phyloP scores from a whole-genome alignment of 1,284 basidiomycete genomes.

The Ustilago lituana region DNA sequence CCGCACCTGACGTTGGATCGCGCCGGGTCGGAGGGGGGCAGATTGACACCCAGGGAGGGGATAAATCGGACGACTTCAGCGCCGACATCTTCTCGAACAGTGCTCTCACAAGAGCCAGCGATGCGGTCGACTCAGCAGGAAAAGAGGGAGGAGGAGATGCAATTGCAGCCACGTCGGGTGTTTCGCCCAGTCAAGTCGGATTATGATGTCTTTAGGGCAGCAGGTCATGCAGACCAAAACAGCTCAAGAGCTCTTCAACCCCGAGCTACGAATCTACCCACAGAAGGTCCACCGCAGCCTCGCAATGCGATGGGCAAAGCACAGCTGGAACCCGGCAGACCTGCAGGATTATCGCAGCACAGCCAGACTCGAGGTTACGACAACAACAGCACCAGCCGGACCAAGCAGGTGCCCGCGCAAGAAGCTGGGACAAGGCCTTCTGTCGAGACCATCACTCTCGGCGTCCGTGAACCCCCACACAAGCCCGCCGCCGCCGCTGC shows the following conservation, averaged over 20 bases:
- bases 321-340: neutral
- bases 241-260: conserved; percentile 10
- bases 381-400: neutral
- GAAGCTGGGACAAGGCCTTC: neutral
- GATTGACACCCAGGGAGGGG: conserved; percentile 32
- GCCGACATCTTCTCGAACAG: conserved; percentile 11
- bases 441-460: neutral
- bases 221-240: neutral
- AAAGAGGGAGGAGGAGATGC: conserved; percentile 1
- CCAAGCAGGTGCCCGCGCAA: neutral
- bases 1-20: conserved; percentile 12
- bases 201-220: conserved; percentile 32
- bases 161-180: conserved; percentile 7
- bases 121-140: conserved; percentile 1
- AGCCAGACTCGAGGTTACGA: neutral
- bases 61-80: conserved; percentile 34
- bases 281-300: neutral
- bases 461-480: too few relatives aligned
- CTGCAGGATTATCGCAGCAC: neutral
- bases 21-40: conserved; percentile 1
- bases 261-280: conserved; percentile 10
- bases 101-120: neutral
- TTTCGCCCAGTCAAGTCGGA: conserved; percentile 39
- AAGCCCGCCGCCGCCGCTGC: too few relatives aligned
- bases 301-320: neutral